These are phyloP conservation scores for Waltiozyma solani DNA, from an alignment of 1,139 yeast species.

Conservation along the genomic window DNA sequence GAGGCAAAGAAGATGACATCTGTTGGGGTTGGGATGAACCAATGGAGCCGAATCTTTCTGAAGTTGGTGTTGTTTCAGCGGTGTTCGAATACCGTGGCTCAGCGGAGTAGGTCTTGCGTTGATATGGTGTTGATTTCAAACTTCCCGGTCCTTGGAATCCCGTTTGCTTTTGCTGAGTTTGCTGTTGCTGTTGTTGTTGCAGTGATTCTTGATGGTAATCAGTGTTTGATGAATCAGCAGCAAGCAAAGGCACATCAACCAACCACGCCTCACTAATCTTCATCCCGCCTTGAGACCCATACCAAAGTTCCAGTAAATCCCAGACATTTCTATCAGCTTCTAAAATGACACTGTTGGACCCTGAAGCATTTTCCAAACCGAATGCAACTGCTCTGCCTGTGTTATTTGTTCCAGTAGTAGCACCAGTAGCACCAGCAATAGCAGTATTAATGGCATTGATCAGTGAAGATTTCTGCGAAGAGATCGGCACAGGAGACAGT, in stretches of 20 bases:
- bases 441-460: conserved; percentile 4
- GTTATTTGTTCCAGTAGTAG: background rate
- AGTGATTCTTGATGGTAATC: no score
- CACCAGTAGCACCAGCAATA: background rate
- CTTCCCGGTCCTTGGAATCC: conserved; percentile 9
- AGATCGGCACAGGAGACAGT: conserved; percentile 23
- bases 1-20: no score
- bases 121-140: conserved; percentile 8
- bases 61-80: background rate
- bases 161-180: no score
- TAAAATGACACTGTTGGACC: background rate
- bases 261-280: conserved; percentile 55
- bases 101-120: no score
- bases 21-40: conserved; percentile 4
- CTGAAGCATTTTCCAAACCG: background rate
- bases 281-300: conserved; percentile 56
- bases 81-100: background rate
- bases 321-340: conserved; percentile 62
- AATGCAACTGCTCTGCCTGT: background rate
- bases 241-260: conserved; percentile 36
- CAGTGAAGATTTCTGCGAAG: conserved; percentile 13
- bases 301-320: conserved; percentile 40
- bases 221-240: no score
- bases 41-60: no score
- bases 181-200: no score